Evolutionary conservation across 345 rosid genomes (phyloP).

Genomic region (Iberis pinnata): DNA sequence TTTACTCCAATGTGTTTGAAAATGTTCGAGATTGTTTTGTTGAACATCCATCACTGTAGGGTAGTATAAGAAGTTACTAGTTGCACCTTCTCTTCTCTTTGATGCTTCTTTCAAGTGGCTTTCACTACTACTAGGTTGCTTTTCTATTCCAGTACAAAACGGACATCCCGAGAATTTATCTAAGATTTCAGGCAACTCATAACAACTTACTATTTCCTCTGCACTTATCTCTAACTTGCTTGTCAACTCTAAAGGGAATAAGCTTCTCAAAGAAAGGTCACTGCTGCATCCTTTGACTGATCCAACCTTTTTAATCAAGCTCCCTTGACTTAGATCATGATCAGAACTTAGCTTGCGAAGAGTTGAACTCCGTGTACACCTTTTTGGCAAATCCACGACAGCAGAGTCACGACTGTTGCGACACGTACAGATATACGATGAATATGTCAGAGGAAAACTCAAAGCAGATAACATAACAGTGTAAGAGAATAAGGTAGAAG

Average conservation of each 20-base stretch:
- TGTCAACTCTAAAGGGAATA: conserved; percentile 47
- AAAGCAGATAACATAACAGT: conserved; percentile 19
- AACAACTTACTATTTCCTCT: conserved; percentile 81
- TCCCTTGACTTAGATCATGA: conserved; percentile 39
- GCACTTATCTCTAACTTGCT: conserved; percentile 72
- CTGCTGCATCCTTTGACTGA: conserved; percentile 53
- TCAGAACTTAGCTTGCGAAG: conserved; percentile 53
- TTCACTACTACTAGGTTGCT: conserved; percentile 34
- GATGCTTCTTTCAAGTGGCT: conserved; percentile 66
- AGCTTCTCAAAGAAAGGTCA: conserved; percentile 45
- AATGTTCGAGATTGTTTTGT: conserved; percentile 70
- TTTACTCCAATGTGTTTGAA: conserved; percentile 90
- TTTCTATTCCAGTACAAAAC: conserved; percentile 46
- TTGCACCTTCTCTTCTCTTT: conserved; percentile 51
- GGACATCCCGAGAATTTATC: conserved; percentile 56
- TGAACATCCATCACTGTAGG: conserved; percentile 48
- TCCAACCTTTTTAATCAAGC: conserved; percentile 36
- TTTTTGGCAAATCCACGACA: conserved; percentile 54
- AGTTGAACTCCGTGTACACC: conserved; percentile 66
- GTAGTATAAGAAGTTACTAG: conserved; percentile 62
- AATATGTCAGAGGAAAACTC: conserved; percentile 24
- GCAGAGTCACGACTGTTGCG: conserved; percentile 52
- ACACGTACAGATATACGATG: conserved; percentile 31
- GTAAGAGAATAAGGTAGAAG: conserved; percentile 10
- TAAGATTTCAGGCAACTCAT: conserved; percentile 69